Evolutionary conservation across 177 flowering plant genomes (phyloP).

Genomic region (Vitis hybrid): DNA sequence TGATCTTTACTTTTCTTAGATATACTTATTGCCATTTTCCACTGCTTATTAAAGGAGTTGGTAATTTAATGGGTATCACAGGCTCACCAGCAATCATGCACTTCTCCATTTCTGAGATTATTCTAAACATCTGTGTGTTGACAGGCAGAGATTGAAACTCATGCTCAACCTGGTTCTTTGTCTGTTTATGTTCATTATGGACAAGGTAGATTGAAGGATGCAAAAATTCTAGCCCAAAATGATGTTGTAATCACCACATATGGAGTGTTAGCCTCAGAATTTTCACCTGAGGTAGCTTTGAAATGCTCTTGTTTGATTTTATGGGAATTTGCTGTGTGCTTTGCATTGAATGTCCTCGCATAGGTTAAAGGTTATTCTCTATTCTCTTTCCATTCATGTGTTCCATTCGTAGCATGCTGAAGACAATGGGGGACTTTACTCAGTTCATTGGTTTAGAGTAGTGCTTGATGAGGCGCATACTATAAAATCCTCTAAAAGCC

Average conservation of each 20-base stretch:
- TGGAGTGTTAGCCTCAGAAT: constrained; percentile 91
- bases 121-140: constrained; percentile 14
- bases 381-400: not conserved
- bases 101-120: not conserved
- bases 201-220: constrained; percentile 82
- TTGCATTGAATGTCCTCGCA: not conserved
- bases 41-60: too few species aligned
- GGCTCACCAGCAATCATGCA: too few species aligned
- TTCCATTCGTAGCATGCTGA: constrained; percentile 57
- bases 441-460: constrained; percentile 88
- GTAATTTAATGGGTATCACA: not conserved
- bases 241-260: constrained; percentile 93
- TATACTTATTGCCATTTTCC: not conserved
- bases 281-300: constrained; percentile 68
- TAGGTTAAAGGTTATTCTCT: not conserved
- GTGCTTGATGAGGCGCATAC: constrained; percentile 99
- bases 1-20: not conserved
- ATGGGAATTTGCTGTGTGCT: not conserved
- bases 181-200: constrained; percentile 94
- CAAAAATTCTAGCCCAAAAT: constrained; percentile 61
- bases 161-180: constrained; percentile 69
- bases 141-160: constrained; percentile 94
- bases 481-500: constrained; percentile 88
- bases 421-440: constrained; percentile 72
- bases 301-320: not conserved